Conservation (phyloP, 2,329 filamentous ascomycete genomes). For the Cercospora sp. region DNA sequence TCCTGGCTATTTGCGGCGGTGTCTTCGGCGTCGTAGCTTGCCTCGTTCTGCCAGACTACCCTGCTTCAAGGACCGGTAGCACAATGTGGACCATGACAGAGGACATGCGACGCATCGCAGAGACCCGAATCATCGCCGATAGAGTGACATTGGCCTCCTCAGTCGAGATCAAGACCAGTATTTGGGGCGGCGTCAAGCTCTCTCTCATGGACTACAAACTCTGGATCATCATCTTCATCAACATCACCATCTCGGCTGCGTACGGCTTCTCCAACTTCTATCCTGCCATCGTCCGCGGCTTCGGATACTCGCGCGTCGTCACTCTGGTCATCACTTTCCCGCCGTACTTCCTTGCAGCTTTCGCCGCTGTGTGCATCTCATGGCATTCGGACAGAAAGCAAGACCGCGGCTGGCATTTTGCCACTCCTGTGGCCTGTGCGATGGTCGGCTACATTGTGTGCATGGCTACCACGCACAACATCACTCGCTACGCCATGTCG, state of each 20-base stretch:
- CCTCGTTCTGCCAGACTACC: slow-evolving; percentile 52
- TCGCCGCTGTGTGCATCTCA: slow-evolving; percentile 56
- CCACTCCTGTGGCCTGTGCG: slow-evolving; percentile 59
- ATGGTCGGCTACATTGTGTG: slow-evolving; percentile 58
- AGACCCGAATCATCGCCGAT: slow-evolving; percentile 54
- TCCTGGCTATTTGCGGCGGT: not conserved
- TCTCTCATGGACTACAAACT: slow-evolving; percentile 53
- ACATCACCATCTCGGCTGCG: slow-evolving; percentile 54
- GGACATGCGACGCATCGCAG: slow-evolving; percentile 56
- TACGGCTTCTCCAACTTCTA: slow-evolving; percentile 67
- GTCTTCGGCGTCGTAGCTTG: slow-evolving; percentile 30
- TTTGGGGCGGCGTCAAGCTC: slow-evolving; percentile 51
- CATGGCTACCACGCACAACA: slow-evolving; percentile 52
- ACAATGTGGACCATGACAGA: slow-evolving; percentile 43
- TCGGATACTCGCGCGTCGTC: slow-evolving; percentile 57
- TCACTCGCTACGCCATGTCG: slow-evolving; percentile 62
- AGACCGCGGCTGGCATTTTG: slow-evolving; percentile 56
- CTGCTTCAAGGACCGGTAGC: slow-evolving; percentile 34
- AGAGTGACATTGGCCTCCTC: slow-evolving; percentile 43
- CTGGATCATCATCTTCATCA: slow-evolving; percentile 56
- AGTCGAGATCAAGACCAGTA: slow-evolving; percentile 41
- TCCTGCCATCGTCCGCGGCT: slow-evolving; percentile 61
- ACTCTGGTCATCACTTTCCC: slow-evolving; percentile 59
- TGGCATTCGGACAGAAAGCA: slow-evolving; percentile 51
- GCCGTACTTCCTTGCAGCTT: slow-evolving; percentile 59